Evolutionary conservation across 1,139 yeast genomes (phyloP).

Genomic region (Saccharomycopsis hybrid): DNA sequence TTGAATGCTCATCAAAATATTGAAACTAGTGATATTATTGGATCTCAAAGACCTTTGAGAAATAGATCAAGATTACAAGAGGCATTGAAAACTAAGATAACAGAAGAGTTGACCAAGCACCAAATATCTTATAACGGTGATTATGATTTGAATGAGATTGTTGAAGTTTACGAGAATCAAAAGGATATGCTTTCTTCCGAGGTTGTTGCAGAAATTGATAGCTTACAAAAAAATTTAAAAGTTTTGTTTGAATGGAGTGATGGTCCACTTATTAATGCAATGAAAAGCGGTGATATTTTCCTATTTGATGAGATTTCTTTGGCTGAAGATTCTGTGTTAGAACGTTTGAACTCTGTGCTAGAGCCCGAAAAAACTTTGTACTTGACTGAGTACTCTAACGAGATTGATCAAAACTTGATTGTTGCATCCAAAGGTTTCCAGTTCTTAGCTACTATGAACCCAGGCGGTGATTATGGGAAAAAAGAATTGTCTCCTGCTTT

Average conservation of each 20-base stretch:
- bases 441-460: slow-evolving; percentile 97
- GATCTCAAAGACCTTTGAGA: slow-evolving; percentile 94
- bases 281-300: slow-evolving; percentile 73
- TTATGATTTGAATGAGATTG: slow-evolving; percentile 34
- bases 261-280: slow-evolving; percentile 83
- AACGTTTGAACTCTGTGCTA: slow-evolving; percentile 85
- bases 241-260: slow-evolving; percentile 90
- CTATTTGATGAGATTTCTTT: slow-evolving; percentile 91
- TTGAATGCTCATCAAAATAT: slow-evolving; percentile 97
- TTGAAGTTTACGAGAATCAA: slow-evolving; percentile 22
- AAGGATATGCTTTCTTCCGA: slow-evolving; percentile 26
- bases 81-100: slow-evolving; percentile 31
- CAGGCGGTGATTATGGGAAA: slow-evolving; percentile 99
- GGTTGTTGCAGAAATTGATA: slow-evolving; percentile 26
- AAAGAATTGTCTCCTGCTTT: slow-evolving; percentile 96
- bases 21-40: slow-evolving; percentile 93
- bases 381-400: slow-evolving; percentile 71
- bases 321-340: slow-evolving; percentile 96
- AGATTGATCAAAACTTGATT: slow-evolving; percentile 62
- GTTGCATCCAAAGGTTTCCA: slow-evolving; percentile 67
- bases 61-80: slow-evolving; percentile 59
- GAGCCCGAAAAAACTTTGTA: slow-evolving; percentile 87
- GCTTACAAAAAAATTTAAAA: slow-evolving; percentile 38
- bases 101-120: too few relatives aligned
- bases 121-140: slow-evolving; percentile 5